Evolutionary conservation across 2,329 filamentous ascomycete species (phyloP).

Genomic region (Tricladium varicosporioides): DNA sequence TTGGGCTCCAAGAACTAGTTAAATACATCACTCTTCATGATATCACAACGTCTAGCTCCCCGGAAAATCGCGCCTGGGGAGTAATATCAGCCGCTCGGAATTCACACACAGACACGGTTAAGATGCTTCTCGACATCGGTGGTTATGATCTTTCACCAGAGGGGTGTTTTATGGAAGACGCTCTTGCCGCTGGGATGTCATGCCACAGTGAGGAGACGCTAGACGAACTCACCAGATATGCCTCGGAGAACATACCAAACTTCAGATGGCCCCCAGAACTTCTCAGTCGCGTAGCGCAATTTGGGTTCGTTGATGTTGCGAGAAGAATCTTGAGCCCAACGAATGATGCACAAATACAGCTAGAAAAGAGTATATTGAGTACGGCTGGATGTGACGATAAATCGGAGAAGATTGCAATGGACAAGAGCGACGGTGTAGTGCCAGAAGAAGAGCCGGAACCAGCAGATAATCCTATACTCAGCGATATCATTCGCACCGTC

Average conservation of each 20-base stretch:
- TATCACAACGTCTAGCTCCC: neutral
- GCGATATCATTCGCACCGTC: too few species aligned
- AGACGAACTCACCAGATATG: neutral
- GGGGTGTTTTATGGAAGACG: neutral
- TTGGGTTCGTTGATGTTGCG: neutral
- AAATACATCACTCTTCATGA: neutral
- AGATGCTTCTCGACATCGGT: neutral
- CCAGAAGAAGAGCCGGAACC: too few species aligned
- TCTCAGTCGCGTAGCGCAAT: neutral
- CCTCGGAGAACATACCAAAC: neutral
- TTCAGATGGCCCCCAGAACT: neutral
- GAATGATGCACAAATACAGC: neutral
- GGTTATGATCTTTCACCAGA: neutral
- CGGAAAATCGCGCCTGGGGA: neutral
- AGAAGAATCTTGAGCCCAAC: neutral
- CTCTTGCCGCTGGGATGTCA: neutral
- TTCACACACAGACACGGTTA: neutral
- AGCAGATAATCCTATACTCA: too few species aligned
- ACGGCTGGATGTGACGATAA: too few species aligned
- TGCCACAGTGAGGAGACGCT: neutral
- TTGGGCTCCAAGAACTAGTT: constrained; percentile 1
- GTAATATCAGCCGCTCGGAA: neutral
- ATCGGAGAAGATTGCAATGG: too few species aligned
- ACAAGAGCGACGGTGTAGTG: too few species aligned
- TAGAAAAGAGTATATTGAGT: too few species aligned